phyloP scores from a whole-genome alignment of 805 yeast species.

The Saccharomycopsis fermentans region DNA sequence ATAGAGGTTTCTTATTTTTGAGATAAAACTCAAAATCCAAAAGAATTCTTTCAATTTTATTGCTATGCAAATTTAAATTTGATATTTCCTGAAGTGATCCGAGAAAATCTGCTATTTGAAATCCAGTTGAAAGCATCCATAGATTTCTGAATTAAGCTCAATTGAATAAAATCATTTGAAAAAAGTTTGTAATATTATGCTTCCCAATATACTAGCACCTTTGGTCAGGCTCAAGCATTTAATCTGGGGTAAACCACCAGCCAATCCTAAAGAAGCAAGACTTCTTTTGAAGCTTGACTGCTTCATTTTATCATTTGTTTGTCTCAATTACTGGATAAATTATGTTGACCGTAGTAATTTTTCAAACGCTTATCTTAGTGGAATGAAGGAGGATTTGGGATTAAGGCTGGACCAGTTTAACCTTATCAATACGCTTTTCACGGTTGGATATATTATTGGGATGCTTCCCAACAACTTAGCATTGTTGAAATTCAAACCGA shows the following conservation, averaged over 20 bases:
- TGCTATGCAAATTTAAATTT: too few relatives aligned
- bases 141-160: too few relatives aligned
- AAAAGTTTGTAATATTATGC: not conserved
- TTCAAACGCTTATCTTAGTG: constrained; percentile 51
- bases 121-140: too few relatives aligned
- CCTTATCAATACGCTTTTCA: constrained; percentile 44
- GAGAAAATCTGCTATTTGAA: too few relatives aligned
- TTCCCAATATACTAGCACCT: not conserved
- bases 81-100: too few relatives aligned
- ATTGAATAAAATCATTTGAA: too few relatives aligned
- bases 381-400: constrained; percentile 48
- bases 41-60: too few relatives aligned
- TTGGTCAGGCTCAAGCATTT: constrained; percentile 10
- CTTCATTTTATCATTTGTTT: constrained; percentile 31
- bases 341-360: constrained; percentile 50
- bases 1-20: too few relatives aligned
- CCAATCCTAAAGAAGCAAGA: constrained; percentile 26
- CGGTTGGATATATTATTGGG: constrained; percentile 50
- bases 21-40: too few relatives aligned
- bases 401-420: constrained; percentile 41
- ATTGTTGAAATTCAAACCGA: constrained; percentile 41
- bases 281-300: constrained; percentile 31
- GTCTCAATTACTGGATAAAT: constrained; percentile 36
- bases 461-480: constrained; percentile 53
- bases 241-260: constrained; percentile 29